Base-by-base conservation (phyloP, 179 eudicot genomes). In the Gypsophila paniculata region DNA sequence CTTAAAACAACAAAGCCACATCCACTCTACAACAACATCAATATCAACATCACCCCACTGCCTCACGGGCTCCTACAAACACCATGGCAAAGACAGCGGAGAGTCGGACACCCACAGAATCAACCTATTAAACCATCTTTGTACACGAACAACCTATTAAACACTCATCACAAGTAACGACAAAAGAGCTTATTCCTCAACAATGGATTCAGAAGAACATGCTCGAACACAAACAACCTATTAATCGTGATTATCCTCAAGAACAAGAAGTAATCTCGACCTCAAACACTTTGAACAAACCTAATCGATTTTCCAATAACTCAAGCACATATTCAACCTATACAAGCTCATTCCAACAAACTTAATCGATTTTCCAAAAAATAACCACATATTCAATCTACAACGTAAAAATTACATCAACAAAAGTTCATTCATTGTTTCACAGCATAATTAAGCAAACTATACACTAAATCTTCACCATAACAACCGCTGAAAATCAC, bases 371-470 rank as follows among this genome's bases (percentile, higher is more conserved):
- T 13, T 52, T 0, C 23, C 9, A 21, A 49, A 8, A 65, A 55
- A 11, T 53, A 54, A 65, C n/a, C 52, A 54, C 72, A 66, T 21
- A 49, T 66, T 36, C n/a, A 77, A 60, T 26, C 75, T 69, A 23
- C 26, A 26, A 53, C 12, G 4, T 8, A 5, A 12, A 0, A 42
- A 42, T 6, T 42, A 42, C 46, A 42, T 42, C 10, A 42, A 42
- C 11, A 6, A 60, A 66, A 2, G 18, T 52, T 18, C 70, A 62
- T 61, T 69, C 46, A 70, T 72, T n/a, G n/a, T n/a, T 77, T 48
- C 73, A 19, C 74, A 73, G 22, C 60, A 61, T 38, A 51, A 60
- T 15, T 59, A 60, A 61, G 80, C 58, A 77, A 72, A 68, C 61
- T 0, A 72, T 72, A 67, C 53, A 15, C 69, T 18, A 38, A 34